Evolutionary conservation across 2,329 filamentous ascomycete species (phyloP), one percentile per base, ranked within the genome.

Genomic region (Drechslera avenae): DNA sequence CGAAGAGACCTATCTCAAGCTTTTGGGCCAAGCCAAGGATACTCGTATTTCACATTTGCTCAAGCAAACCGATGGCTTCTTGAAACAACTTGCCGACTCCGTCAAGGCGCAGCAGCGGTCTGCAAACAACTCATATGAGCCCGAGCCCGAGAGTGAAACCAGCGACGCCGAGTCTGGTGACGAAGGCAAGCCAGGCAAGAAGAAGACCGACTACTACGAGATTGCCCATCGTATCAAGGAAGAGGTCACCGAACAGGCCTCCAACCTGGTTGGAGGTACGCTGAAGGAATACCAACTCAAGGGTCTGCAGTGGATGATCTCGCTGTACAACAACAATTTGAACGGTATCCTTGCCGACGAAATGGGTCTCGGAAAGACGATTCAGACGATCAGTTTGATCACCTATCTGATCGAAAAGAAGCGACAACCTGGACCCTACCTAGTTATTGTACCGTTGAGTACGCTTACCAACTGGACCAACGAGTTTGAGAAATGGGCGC

Each of bases 351-450:
- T 99, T 66, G 94, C 94, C 52, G 94, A 99, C 68, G 94, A 99
- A 77, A 99, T 99, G 94, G 94, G 94, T 87, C 90, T 99, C 60
- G 94, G 94, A 75, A 99, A 99, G 79, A 99, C 94, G 0, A 99
- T 99, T 64, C 94, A 99, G 76, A 97, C 94, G 36, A 99, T 99
- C 76, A 96, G 90, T 80, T 79, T 99, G 77, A 89, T 99, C 67
- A 97, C 93, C 3, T 95, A 99, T 71, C 86, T 99, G 56, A 97
- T 99, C 62, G 94, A 97, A 79, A 88, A 86, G 78, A 99, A 99
- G 81, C 84, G 88, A 64, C 92, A 97, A 68, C 85, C 85, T 46
- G 94, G 94, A 0, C 94, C 94, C 0, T 99, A 94, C 75, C 80
- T 99, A 57, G 94, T 99, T 64, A 97, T 99, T 67, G 94, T 99